Base-by-base conservation (phyloP, 805 yeast species). In the Candida sithepensis region DNA sequence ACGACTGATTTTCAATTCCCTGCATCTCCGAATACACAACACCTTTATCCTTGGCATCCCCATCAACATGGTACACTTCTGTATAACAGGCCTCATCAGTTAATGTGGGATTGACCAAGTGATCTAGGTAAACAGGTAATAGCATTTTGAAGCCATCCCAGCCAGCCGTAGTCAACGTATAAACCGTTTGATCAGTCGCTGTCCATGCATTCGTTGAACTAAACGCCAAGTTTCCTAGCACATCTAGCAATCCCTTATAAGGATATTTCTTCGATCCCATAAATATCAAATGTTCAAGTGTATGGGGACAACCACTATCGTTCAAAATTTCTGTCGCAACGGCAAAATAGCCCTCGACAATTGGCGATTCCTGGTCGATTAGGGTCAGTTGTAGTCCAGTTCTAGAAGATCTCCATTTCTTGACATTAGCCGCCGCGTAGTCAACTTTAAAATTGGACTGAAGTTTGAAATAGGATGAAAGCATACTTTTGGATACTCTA, bases 1-100 rank as follows among this genome's bases (percentile, higher is more conserved):
- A 82, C 14, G 91, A 77, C 52, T 85, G 87, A 57, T 80, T 80
- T 65, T 90, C 96, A 47, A 86, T 82, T 23, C 90, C 97, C 61
- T 88, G 97, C 98, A 94, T 94, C 68, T 94, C 99, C 45, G 95
- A 85, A 63, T 86, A 94, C 3, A 94, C 98, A 26, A 94, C 99
- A 57, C 99, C 99, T 63, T 89, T 89, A 57, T 94, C 99, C 54
- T 85, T 81, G 28, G 87, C 96, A 8, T 80, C 76, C 2, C 96
- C 96, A 64, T 94, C 98, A 41, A 94, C 79, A 64, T 94, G 98
- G 64, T 88, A 88, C 8, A 94, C 98, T 64, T 94, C 99, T 1
- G 99, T 94, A 45, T 84, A 70, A 58, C 96, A 94, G 0, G 96
- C 96, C 44, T 82, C 88, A 60, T 90, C 96, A 1, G 96, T 85